These are phyloP conservation scores for Gaultheria prostrata DNA, from an alignment of 148 eudicot species.

Conservation along the genomic window DNA sequence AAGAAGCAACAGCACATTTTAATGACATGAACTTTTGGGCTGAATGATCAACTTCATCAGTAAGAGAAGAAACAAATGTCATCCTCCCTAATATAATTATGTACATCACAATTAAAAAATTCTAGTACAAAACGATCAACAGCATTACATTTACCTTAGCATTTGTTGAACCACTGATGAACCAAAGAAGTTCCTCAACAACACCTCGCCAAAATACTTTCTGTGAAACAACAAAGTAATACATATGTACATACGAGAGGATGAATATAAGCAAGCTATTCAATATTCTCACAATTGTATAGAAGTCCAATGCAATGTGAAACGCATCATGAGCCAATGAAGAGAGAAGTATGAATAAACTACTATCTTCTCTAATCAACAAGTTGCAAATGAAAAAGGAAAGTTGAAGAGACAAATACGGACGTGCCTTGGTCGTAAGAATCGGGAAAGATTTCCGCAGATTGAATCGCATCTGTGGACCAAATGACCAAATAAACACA, in stretches of 20 bases:
- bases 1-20: not conserved
- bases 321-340: not conserved
- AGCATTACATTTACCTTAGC: constrained; percentile 62
- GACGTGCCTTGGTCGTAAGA: constrained; percentile 64
- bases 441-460: constrained; percentile 77
- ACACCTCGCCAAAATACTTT: constrained; percentile 96
- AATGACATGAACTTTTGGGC: not conserved
- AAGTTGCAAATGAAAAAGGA: constrained; percentile 5
- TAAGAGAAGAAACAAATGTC: not conserved
- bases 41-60: not conserved
- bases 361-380: not conserved
- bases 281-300: not conserved
- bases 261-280: not conserved
- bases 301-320: not conserved
- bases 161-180: constrained; percentile 95
- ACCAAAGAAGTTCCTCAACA: constrained; percentile 94
- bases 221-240: constrained; percentile 32
- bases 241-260: constrained; percentile 15
- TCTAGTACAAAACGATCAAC: not conserved
- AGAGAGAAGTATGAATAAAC: not conserved
- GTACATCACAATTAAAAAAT: not conserved
- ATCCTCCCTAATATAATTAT: not conserved
- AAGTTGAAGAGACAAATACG: not conserved
- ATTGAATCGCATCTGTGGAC: constrained; percentile 86
- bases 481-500: not conserved